Evolutionary conservation across 257 asterid species (phyloP), one percentile per base, ranked within the genome.

Genomic region (Hygrophila difformis): DNA sequence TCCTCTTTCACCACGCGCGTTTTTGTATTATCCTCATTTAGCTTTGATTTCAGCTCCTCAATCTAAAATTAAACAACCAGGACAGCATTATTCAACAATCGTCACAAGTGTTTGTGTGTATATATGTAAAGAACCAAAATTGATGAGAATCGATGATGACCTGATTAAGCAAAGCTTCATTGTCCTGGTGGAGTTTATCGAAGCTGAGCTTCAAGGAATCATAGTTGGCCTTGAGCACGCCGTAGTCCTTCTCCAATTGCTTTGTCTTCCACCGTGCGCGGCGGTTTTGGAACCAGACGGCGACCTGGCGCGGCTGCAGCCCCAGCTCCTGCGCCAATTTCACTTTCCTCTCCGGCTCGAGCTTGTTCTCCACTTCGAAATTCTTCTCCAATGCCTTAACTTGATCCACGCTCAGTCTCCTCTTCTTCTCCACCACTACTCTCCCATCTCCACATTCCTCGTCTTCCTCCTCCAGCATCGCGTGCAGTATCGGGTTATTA

Each of bases 211-310:
- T 70, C 18, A 89, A 91, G 16, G 64, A 69, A 53, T 89, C 96
- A 56, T 66, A 82, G 51, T 42, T 77, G 29, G 91, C 74, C 63
- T 77, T 89, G 15, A 89, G 93, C 6, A 80, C 39, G 15, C 83
- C 79, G 17, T 84, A 89, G 23, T 89, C 97, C 19, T 93, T 79
- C 71, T 89, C 97, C 52, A 89, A 26, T 22, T 81, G 89, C 81
- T 89, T 89, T 1, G 97, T 89, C 49, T 89, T 89, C 89, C 93
- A 89, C 51, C 97, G 71, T 0, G 96, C 97, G 0, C 97, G 93
- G 61, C 97, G 88, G 66, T 89, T 89, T 52, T 89, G 97, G 70
- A 89, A 89, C 97, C 97, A 89, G 39, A 89, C 87, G 24, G 97
- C 97, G 22, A 89, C 97, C 75, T 89, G 97, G 14, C 97, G 47